These are phyloP conservation scores for Cryptococcus hybrid DNA, from an alignment of 1,284 basidiomycete genomes.

Conservation along the genomic window DNA sequence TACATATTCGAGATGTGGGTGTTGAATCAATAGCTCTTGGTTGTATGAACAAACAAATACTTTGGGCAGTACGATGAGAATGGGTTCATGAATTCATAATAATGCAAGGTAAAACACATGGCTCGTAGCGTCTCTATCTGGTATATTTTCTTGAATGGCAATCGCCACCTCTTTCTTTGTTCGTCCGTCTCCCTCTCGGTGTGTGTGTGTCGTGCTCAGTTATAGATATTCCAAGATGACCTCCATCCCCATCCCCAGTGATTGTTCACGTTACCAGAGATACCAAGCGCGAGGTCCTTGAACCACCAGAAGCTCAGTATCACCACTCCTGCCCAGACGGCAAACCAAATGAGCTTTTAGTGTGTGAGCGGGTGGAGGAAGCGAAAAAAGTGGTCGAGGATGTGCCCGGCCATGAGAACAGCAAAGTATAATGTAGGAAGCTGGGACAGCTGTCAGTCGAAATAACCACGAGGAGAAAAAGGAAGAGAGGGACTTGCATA, in stretches of 20 bases:
- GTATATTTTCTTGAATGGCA: neutral
- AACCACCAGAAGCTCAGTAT: constrained; percentile 92
- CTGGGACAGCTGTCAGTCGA: constrained; percentile 46
- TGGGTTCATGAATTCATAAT: neutral
- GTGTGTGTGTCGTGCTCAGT: neutral
- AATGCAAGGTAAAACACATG: constrained; percentile 2
- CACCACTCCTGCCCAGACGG: constrained; percentile 60
- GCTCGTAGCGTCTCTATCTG: neutral
- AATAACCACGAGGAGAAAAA: constrained; percentile 50
- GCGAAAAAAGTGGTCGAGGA: constrained; percentile 93
- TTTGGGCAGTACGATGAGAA: neutral
- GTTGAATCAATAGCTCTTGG: constrained; percentile 29
- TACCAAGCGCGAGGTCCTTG: constrained; percentile 80
- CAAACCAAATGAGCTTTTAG: constrained; percentile 74
- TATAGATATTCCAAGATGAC: constrained; percentile 33
- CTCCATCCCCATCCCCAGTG: constrained; percentile 79
- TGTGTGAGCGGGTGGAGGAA: constrained; percentile 59
- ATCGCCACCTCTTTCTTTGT: too few species aligned
- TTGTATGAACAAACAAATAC: neutral
- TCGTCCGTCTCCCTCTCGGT: neutral
- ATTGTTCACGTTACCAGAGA: constrained; percentile 75
- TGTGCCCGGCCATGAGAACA: constrained; percentile 83
- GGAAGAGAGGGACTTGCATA: constrained; percentile 36
- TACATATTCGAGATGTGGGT: constrained; percentile 96
- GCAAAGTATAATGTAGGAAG: constrained; percentile 95